These are phyloP conservation scores for Microsporum ferrugineum DNA, from an alignment of 2,329 filamentous ascomycete genomes.

Conservation along the genomic window DNA sequence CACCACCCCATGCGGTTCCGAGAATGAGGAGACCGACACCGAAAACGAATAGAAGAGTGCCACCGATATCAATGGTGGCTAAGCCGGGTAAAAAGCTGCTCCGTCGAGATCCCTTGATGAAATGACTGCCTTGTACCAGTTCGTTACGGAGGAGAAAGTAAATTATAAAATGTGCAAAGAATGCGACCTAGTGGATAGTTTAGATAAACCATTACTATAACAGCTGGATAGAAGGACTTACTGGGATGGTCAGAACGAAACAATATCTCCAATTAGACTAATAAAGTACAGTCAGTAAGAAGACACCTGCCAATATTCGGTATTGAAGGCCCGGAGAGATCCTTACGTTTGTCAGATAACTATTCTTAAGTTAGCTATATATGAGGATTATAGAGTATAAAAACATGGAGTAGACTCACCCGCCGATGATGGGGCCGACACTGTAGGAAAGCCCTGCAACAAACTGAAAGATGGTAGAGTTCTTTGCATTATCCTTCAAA, in stretches of 20 bases:
- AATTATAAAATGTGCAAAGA: conserved; percentile 42
- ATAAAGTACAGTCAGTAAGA: conserved; percentile 31
- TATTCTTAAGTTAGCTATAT: conserved; percentile 9
- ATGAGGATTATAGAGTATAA: not conserved
- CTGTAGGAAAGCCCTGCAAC: conserved; percentile 50
- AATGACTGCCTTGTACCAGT: conserved; percentile 42
- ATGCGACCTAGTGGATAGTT: conserved; percentile 29
- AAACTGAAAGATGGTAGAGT: conserved; percentile 51
- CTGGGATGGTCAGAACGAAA: conserved; percentile 53
- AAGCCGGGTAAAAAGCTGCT: conserved; percentile 37
- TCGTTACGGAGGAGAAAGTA: conserved; percentile 49
- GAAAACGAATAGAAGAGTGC: conserved; percentile 46
- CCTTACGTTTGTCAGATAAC: conserved; percentile 25
- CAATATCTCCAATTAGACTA: conserved; percentile 52
- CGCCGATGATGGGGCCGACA: conserved; percentile 52
- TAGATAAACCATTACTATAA: conserved; percentile 30
- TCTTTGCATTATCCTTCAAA: conserved; percentile 49
- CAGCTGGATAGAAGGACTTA: conserved; percentile 23
- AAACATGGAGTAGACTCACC: conserved; percentile 18
- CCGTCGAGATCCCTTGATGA: conserved; percentile 25
- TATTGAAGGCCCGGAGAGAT: not conserved
- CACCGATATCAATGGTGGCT: conserved; percentile 45
- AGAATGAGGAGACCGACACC: conserved; percentile 46
- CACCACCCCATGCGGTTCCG: conserved; percentile 46
- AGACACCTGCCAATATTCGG: conserved; percentile 24